A percentile compares a stretch with the other conserved stretches of the same genome.
Conservation (phyloP, 805 yeast genomes). For the Candida jianshihensis region DNA sequence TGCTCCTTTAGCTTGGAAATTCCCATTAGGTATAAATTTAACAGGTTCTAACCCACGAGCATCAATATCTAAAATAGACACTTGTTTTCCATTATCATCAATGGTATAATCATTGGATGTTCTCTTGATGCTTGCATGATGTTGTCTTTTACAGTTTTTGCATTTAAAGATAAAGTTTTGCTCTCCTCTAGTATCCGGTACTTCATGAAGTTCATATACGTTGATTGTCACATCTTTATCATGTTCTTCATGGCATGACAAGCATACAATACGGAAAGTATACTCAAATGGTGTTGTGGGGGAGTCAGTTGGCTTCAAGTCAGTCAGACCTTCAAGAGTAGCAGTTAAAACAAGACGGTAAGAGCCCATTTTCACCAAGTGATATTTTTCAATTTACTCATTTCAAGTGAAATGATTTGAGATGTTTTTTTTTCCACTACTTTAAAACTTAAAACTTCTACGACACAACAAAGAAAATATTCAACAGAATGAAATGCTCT, state of each 20-base stretch:
- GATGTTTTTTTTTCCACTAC: too few relatives aligned
- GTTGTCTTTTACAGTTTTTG: constrained; percentile 43
- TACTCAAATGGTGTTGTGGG: constrained; percentile 62
- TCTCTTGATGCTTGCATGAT: constrained; percentile 19
- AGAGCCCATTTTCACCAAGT: neutral
- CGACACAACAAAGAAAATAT: too few relatives aligned
- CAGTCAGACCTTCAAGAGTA: constrained; percentile 29
- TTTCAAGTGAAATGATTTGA: too few relatives aligned
- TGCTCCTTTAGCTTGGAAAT: constrained; percentile 47
- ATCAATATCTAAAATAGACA: constrained; percentile 62
- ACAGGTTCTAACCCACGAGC: constrained; percentile 76
- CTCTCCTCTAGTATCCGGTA: constrained; percentile 69
- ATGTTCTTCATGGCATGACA: constrained; percentile 72
- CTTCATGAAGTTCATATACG: constrained; percentile 54
- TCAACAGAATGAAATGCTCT: too few relatives aligned
- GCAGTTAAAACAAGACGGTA: constrained; percentile 26
- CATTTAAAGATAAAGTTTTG: constrained; percentile 81
- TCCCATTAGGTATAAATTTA: constrained; percentile 63
- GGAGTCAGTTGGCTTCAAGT: constrained; percentile 53
- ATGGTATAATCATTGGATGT: constrained; percentile 19
- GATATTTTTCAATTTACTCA: too few relatives aligned
- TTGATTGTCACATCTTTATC: constrained; percentile 64
- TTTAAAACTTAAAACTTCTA: too few relatives aligned
- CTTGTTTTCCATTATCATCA: constrained; percentile 38
- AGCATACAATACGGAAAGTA: constrained; percentile 68